Base-by-base conservation (phyloP, 169 alveolate species). In the Eimeria maxima region DNA sequence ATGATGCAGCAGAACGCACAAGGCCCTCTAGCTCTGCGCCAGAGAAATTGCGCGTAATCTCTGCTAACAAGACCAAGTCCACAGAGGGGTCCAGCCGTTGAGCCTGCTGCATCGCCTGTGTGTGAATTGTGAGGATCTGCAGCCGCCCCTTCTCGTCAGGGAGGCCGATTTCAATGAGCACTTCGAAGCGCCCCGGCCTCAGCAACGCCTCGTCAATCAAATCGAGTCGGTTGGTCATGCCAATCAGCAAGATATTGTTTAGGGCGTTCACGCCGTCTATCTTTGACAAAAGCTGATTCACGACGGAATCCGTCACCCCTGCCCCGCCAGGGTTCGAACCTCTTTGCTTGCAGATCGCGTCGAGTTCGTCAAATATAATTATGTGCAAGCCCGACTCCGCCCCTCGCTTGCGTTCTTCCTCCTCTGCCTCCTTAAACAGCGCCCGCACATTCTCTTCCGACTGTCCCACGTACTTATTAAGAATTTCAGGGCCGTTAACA, bases 1-100 rank as follows among this genome's bases (percentile, higher is more conserved):
- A 98, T 13, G 99, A 98, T 10, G 99, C 99, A 14, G 99, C 99
- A 65, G 98, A 97, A 97, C 99, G 98, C 50, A 99, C 99, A 88
- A 99, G 95, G 0, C 99, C 99, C 96, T 99, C 99, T 63, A 99
- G 97, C 98, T 99, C 99, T 10, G 99, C 99, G 4, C 99, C 99
- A 1, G 99, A 99, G 96, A 98, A 99, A 96, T 99, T 99, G 95
- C 99, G 99, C 6, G 99, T 99, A 84, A 93, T 95, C 71, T 97
- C 96, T 27, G 99, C 99, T 42, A 99, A 97, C 71, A 98, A 97
- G 11, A 95, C 97, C 65, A 99, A 96, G 96, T 99, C 98, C 2
- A 99, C 99, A 97, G 97, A 73, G 96, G 90, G 8, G 27, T 42
- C 97, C 27, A 97, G 96, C 8, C 98, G 93, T 47, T 81, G 88